These are phyloP conservation scores for Wickerhamomyces chambardii DNA, from an alignment of 805 yeast species.

Conservation along the genomic window DNA sequence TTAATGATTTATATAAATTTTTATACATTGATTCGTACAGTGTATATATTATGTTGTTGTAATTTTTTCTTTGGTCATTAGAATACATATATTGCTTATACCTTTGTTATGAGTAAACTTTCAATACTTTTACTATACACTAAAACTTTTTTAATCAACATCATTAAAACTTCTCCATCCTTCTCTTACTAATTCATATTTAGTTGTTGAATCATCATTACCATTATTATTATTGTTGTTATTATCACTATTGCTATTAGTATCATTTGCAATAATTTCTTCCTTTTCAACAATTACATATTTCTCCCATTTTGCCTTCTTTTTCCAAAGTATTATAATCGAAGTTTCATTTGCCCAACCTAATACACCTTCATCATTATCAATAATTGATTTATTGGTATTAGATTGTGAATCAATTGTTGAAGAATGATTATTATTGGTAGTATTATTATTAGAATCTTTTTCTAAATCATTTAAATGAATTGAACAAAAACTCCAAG, in stretches of 20 bases:
- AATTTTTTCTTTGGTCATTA: too few species aligned
- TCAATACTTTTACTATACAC: too few species aligned
- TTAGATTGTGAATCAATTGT: too few species aligned
- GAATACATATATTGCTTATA: too few species aligned
- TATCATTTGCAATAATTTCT: not conserved
- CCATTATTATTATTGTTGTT: not conserved
- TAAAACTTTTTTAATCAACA: not conserved
- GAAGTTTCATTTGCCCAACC: slow-evolving; percentile 74
- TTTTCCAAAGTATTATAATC: slow-evolving; percentile 68
- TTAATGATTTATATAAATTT: too few species aligned
- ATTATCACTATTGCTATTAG: too few species aligned
- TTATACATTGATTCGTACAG: too few species aligned
- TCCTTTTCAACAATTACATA: slow-evolving; percentile 57
- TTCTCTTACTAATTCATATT: slow-evolving; percentile 54
- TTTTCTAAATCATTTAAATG: slow-evolving; percentile 30
- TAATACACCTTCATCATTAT: slow-evolving; percentile 33
- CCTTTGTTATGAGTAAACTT: too few species aligned
- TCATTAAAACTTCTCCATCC: slow-evolving; percentile 55
- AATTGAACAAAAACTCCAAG: slow-evolving; percentile 81
- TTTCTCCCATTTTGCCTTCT: slow-evolving; percentile 77
- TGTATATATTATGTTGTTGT: too few species aligned
- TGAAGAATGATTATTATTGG: too few species aligned
- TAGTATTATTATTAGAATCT: not conserved
- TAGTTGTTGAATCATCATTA: slow-evolving; percentile 18
- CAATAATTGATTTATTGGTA: not conserved